A percentile compares a stretch with the other conserved stretches of the same genome.
Evolutionary conservation across 768 basidiomycete genomes (phyloP).

Genomic region (Solioccasus polychromus): DNA sequence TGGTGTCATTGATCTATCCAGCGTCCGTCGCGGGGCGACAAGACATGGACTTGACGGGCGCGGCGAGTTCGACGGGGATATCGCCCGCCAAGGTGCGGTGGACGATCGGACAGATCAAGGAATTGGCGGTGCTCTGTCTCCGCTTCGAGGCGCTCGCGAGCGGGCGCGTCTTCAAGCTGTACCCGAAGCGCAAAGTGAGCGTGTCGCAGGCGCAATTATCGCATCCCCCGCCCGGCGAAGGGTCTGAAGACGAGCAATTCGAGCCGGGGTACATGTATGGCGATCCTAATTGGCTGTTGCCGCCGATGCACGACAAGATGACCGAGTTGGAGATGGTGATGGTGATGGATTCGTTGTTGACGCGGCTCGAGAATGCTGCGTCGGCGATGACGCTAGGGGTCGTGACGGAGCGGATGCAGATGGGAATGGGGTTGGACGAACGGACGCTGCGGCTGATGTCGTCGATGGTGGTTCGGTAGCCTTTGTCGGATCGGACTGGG

Average conservation of each 20-base stretch:
- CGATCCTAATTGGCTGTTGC: slow-evolving; percentile 63
- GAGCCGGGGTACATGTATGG: slow-evolving; percentile 46
- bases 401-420: slow-evolving; percentile 25
- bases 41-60: slow-evolving; percentile 43
- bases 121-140: slow-evolving; percentile 70
- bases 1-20: slow-evolving; percentile 83
- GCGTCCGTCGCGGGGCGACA: slow-evolving; percentile 67
- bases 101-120: slow-evolving; percentile 69
- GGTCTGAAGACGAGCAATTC: slow-evolving; percentile 23
- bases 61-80: slow-evolving; percentile 7
- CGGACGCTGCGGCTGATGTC: slow-evolving; percentile 46
- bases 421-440: slow-evolving; percentile 42
- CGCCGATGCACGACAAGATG: slow-evolving; percentile 65
- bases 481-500: too few relatives aligned
- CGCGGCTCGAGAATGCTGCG: slow-evolving; percentile 74
- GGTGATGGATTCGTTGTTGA: slow-evolving; percentile 72
- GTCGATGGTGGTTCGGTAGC: slow-evolving; percentile 27
- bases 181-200: slow-evolving; percentile 34
- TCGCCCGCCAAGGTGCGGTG: slow-evolving; percentile 50
- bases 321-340: slow-evolving; percentile 69
- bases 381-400: slow-evolving; percentile 25
- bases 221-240: slow-evolving; percentile 1
- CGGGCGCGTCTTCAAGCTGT: slow-evolving; percentile 53
- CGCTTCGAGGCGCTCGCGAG: slow-evolving; percentile 77
- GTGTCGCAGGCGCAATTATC: slow-evolving; percentile 12